Evolutionary conservation across 257 asterid genomes (phyloP).

Genomic region (Nicotiana obtusifolia): DNA sequence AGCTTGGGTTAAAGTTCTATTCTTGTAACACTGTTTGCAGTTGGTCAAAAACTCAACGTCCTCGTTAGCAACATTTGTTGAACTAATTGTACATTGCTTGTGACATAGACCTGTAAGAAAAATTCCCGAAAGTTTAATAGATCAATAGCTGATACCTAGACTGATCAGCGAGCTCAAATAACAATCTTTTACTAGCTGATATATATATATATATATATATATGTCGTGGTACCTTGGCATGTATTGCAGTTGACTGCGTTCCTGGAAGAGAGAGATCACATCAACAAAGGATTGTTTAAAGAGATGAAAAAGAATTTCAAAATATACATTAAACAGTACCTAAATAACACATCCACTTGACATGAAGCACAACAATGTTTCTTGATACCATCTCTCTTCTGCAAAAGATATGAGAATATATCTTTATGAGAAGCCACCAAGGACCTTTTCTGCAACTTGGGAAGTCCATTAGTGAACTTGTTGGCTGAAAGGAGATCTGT

Average conservation of each 20-base stretch:
- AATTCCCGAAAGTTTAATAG: not conserved
- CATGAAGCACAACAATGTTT: constrained; percentile 49
- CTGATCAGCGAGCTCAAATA: not conserved
- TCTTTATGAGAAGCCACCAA: constrained; percentile 44
- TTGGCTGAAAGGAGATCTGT: constrained; percentile 15
- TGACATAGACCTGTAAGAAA: constrained; percentile 65
- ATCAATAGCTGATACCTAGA: not conserved
- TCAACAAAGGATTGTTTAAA: constrained; percentile 16
- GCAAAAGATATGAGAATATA: constrained; percentile 44
- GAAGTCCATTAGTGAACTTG: constrained; percentile 28
- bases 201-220: not conserved
- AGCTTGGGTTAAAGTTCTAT: constrained; percentile 24
- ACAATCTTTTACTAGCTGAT: not conserved
- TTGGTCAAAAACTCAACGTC: constrained; percentile 34
- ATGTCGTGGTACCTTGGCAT: constrained; percentile 58
- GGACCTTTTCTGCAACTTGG: constrained; percentile 35
- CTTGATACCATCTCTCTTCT: constrained; percentile 45
- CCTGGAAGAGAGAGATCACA: constrained; percentile 38
- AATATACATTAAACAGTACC: constrained; percentile 37
- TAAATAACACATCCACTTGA: constrained; percentile 39
- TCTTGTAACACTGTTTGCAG: constrained; percentile 56
- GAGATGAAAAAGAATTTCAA: not conserved
- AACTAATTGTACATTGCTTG: constrained; percentile 49
- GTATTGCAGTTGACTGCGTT: constrained; percentile 53
- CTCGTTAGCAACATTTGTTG: constrained; percentile 28